Base-by-base conservation (phyloP, 306 rosid species). In the Lupinus albus region DNA sequence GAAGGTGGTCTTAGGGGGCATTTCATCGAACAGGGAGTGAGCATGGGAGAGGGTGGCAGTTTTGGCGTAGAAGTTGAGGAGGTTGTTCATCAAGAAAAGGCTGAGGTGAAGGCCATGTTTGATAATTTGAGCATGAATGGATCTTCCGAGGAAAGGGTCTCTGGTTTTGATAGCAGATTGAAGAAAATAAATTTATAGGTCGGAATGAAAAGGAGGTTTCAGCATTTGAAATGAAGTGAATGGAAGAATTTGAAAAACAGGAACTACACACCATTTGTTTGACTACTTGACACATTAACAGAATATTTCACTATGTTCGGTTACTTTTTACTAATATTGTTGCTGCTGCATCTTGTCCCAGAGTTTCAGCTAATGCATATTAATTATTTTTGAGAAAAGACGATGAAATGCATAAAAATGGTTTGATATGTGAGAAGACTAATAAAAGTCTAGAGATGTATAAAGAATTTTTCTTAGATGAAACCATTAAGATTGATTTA, bases 51-150 rank as follows among this genome's bases (percentile, higher is more conserved):
- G 21, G 3, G 80, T 83, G 47, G 82, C 84, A 28, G 66, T 78
- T 75, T 87, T 81, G 4, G 81, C 68, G 59, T 92, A 92, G 54
- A 63, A 78, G 13, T 72, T 89, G 72, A 86, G 72, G 41, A 92
- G 95, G 60, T 86, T 92, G 61, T 89, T 92, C 79, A 70, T 79
- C 81, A 87, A 62, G 73, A 76, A 89, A 44, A 79, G 87, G 5
- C 93, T 70, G 3, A 87, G 33, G 67, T 62, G 78, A 71, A 92
- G 84, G 21, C 96, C 93, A 0, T 78, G 67, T 71, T 92, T 92
- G 83, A 92, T 81, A 52, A 87, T 72, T 45, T 73, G 87, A 61
- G 86, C 82, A 61, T 89, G 92, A 66, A 85, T 74, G 15, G 74
- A 79, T 76, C 80, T 87, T 46, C 89, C 96, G 1, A 82, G 35